Evolutionary conservation across 352 stramenopile species (phyloP), one percentile per base, ranked within the genome.

Genomic region (Plasmopara viticola): DNA sequence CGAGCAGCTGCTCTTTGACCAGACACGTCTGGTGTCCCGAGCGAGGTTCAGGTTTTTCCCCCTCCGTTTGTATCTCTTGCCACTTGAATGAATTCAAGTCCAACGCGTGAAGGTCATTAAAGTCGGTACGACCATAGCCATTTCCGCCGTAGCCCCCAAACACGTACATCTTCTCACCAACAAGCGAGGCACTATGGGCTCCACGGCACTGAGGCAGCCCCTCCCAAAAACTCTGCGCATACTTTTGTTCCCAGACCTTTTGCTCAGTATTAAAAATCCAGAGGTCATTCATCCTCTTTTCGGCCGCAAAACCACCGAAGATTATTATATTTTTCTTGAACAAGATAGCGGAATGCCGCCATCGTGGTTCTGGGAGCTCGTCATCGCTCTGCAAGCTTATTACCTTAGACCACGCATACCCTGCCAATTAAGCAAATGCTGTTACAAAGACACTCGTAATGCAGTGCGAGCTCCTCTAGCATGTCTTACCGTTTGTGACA

Each of bases 121-220:
- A 98, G 64, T 98, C 95, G 13, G 86, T 89, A 9, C 95, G 84
- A 5, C 88, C 90, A 52, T 95, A 98, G 15, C 93, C 93, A 34
- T 94, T 90, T 25, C 95, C 95, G n/a, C 95, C 95, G 56, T 98
- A 98, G 1, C 95, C 95, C 15, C 95, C 95, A 72, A 98, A 98
- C 5, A 99, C 58, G 57, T 94, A 89, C 68, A 98, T 91, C 41
- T 93, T 94, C 29, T 89, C 71, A 17, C 72, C 77, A 10, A 98
- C 68, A 18, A 97, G 56, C 28, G 84, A 94, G 2, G 90, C 85
- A 12, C 70, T 93, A 55, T 98, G 95, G 5, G 87, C 89, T 1
- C 95, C 95, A 9, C 95, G 86, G 18, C 93, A 95, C 40, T 95
- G 74, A 8, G 90, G 90, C 17, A 95, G 66, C 0, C 87, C 87